Conservation (phyloP, 2,329 filamentous ascomycete species). For the Leptodontidium sp. region DNA sequence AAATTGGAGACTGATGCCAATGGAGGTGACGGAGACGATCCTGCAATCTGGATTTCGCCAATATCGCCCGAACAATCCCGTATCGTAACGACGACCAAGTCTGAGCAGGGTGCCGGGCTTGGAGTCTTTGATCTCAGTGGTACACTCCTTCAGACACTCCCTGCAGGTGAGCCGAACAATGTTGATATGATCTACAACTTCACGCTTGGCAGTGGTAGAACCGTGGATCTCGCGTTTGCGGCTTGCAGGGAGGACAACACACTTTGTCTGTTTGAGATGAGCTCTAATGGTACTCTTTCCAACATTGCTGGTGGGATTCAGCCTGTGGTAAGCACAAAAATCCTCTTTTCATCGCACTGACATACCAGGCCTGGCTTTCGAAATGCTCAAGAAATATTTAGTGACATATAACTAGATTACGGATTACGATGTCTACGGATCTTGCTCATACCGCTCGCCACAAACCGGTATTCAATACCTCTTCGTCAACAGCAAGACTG, state of each 20-base stretch:
- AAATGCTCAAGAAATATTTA: neutral
- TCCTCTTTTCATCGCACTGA: too few relatives aligned
- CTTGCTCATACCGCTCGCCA: slow-evolving; percentile 14
- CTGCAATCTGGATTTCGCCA: slow-evolving; percentile 18
- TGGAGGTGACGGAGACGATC: slow-evolving; percentile 16
- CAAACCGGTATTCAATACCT: slow-evolving; percentile 12
- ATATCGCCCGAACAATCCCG: slow-evolving; percentile 6
- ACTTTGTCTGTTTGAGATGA: slow-evolving; percentile 19
- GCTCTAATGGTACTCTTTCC: neutral
- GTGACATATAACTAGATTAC: neutral
- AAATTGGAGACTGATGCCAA: slow-evolving; percentile 12
- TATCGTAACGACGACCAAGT: slow-evolving; percentile 6
- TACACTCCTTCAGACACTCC: slow-evolving; percentile 12
- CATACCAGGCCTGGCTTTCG: too few relatives aligned
- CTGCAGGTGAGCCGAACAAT: slow-evolving; percentile 12
- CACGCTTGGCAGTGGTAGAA: slow-evolving; percentile 4
- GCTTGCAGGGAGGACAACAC: slow-evolving; percentile 17
- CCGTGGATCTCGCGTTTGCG: slow-evolving; percentile 10
- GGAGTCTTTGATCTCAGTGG: slow-evolving; percentile 15
- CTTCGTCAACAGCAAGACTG: slow-evolving; percentile 16
- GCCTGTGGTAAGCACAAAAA: slow-evolving; percentile 1
- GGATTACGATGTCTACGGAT: slow-evolving; percentile 10
- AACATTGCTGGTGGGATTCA: slow-evolving; percentile 11
- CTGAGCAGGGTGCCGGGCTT: slow-evolving; percentile 4
- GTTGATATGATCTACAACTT: slow-evolving; percentile 21